phyloP scores from a whole-genome alignment of 768 basidiomycete species.

The Fistulinella prunicolor region DNA sequence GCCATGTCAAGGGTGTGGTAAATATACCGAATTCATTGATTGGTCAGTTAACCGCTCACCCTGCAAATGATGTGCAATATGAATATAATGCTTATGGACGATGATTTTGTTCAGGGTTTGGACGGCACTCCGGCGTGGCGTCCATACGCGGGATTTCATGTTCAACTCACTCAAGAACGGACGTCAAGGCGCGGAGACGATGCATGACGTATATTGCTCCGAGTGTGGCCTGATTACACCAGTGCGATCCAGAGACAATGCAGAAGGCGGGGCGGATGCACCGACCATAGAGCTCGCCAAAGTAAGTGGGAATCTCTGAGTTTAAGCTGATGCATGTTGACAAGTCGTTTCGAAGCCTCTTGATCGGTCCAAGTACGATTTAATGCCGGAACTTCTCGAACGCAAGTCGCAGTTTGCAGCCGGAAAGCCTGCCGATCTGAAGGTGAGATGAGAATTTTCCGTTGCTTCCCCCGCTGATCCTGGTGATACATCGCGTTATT shows the following conservation, averaged over 20 bases:
- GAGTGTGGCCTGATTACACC: slow-evolving; percentile 14
- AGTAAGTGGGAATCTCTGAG: not conserved
- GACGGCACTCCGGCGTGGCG: slow-evolving; percentile 17
- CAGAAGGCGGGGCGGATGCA: slow-evolving; percentile 13
- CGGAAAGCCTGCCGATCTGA: not conserved
- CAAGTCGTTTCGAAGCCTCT: slow-evolving; percentile 1
- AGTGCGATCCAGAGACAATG: slow-evolving; percentile 14
- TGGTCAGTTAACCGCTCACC: not conserved
- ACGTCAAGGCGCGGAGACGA: slow-evolving; percentile 15
- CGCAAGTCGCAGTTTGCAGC: not conserved
- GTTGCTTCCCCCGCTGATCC: not conserved
- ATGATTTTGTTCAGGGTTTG: slow-evolving; percentile 7
- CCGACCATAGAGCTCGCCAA: slow-evolving; percentile 8
- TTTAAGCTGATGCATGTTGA: not conserved
- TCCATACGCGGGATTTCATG: slow-evolving; percentile 17
- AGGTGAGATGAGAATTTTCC: not conserved
- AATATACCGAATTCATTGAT: slow-evolving; percentile 17
- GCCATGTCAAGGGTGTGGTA: slow-evolving; percentile 10
- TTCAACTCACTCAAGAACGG: slow-evolving; percentile 14
- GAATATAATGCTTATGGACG: too few species aligned
- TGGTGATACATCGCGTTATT: not conserved
- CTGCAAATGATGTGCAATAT: not conserved
- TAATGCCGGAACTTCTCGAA: slow-evolving; percentile 6
- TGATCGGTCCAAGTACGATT: slow-evolving; percentile 14
- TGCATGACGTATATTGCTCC: slow-evolving; percentile 20